Evolutionary conservation across 768 basidiomycete genomes (phyloP), one percentile per base, ranked within the genome.

Genomic region (Postia placenta): DNA sequence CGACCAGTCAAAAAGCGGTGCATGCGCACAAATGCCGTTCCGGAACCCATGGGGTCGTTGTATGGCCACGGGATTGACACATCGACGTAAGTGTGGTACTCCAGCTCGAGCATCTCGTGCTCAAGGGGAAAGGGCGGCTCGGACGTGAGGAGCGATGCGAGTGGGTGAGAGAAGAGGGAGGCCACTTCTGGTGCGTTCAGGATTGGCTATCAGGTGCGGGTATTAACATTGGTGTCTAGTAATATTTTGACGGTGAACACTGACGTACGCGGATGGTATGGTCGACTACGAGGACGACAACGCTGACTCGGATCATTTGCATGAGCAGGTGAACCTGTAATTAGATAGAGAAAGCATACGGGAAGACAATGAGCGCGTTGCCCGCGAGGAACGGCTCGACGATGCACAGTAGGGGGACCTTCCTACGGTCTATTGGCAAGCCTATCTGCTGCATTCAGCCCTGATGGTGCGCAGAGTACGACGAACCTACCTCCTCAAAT

Each of bases 1-100:
- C 91, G 71, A 0, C 92, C 92, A 1, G 92, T 95, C 44, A 92
- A 71, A 69, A 95, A 95, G 15, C 74, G 70, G 65, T 94, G 92
- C 54, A 81, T 73, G 20, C 89, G 79, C 15, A 75, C 68, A 5
- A 61, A 62, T 35, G 74, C 67, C 35, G 59, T 64, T 2, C 38
- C 12, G 30, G 55, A 52, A n/a, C n/a, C n/a, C n/a, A n/a, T n/a
- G n/a, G n/a, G n/a, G n/a, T n/a, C n/a, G 19, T 25, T n/a, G 19
- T 71, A 69, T n/a, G 65, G 62, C 62, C 72, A 76, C 28, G 54
- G 46, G 11, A 66, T 60, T n/a, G n/a, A n/a, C 25, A 74, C 58
- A 57, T 92, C 91, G 22, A 57, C 67, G 42, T 71, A 80, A 0
- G 81, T 78, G 62, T 92, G 81, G 60, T 91, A 91, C 1, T 74